phyloP scores from a whole-genome alignment of 345 rosid genomes.

The Melaleuca quinquenervia region DNA sequence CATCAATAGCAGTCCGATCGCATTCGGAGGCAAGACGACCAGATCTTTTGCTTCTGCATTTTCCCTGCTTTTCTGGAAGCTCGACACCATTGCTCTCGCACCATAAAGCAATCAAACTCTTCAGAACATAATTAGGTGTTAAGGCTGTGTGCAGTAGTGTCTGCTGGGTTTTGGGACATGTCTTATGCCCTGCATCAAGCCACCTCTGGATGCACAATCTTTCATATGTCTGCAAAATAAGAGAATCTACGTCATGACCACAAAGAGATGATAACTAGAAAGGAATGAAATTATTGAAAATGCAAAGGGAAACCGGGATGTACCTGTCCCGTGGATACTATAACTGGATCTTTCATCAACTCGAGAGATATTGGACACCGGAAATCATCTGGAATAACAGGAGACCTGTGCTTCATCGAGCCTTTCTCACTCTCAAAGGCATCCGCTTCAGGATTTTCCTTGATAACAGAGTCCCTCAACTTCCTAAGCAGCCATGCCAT shows the following conservation, averaged over 20 bases:
- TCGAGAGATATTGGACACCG: constrained; percentile 98
- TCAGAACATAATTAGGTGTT: constrained; percentile 86
- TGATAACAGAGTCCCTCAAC: constrained; percentile 45
- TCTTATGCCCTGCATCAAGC: constrained; percentile 93
- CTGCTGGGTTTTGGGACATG: constrained; percentile 97
- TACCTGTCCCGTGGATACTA: constrained; percentile 98
- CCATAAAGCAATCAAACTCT: constrained; percentile 91
- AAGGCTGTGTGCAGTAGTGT: constrained; percentile 75
- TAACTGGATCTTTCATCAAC: constrained; percentile 96
- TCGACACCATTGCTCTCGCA: constrained; percentile 93
- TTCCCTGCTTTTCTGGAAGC: constrained; percentile 71
- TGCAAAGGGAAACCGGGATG: not conserved
- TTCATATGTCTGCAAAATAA: constrained; percentile 76
- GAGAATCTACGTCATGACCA: not conserved
- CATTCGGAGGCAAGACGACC: constrained; percentile 70
- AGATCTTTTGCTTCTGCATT: constrained; percentile 33
- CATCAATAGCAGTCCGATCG: constrained; percentile 56
- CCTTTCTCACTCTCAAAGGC: constrained; percentile 30
- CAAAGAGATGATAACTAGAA: not conserved
- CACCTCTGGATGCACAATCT: constrained; percentile 93
- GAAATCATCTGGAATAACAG: constrained; percentile 93
- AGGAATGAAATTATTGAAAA: not conserved
- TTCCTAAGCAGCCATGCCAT: constrained; percentile 62
- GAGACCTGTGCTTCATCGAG: constrained; percentile 64
- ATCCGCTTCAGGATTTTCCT: constrained; percentile 45